Conservation (phyloP, 208 protist genomes). For the Leishmania tropica region DNA sequence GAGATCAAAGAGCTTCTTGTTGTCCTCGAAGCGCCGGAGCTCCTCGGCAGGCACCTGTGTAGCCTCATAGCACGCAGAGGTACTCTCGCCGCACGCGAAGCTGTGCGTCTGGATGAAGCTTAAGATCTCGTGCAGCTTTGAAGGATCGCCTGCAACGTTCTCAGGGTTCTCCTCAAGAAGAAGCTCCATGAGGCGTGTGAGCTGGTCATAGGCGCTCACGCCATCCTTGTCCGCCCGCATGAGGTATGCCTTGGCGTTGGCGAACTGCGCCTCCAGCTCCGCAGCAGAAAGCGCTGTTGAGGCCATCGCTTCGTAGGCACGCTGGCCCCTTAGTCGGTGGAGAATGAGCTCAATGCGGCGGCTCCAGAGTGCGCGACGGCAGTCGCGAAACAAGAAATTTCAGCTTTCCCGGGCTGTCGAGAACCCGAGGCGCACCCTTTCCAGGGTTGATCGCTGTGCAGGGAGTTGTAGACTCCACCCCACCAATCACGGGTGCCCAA, state of each 20-base stretch:
- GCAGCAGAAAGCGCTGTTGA: constrained; percentile 24
- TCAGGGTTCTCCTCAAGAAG: constrained; percentile 80
- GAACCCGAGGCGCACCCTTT: not conserved
- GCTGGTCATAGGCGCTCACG: constrained; percentile 92
- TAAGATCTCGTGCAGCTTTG: constrained; percentile 77
- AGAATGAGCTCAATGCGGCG: not conserved
- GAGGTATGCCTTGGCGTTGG: constrained; percentile 88
- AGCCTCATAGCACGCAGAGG: constrained; percentile 65
- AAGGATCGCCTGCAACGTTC: constrained; percentile 70
- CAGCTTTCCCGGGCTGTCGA: not conserved
- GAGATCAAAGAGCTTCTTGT: constrained; percentile 77
- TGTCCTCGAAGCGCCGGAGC: constrained; percentile 68
- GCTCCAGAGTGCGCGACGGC: not conserved
- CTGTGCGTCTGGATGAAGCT: constrained; percentile 80
- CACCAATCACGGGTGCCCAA: not conserved
- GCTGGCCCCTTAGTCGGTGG: not conserved
- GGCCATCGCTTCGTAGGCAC: constrained; percentile 19
- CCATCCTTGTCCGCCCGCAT: constrained; percentile 89
- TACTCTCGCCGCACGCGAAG: constrained; percentile 81
- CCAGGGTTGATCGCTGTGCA: not conserved
- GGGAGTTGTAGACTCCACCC: not conserved
- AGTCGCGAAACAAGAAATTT: not conserved
- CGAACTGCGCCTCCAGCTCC: constrained; percentile 69
- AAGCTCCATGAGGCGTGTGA: constrained; percentile 83
- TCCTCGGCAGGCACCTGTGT: constrained; percentile 63